These are phyloP conservation scores for Leishmania braziliensis DNA, from an alignment of 208 protist species.

Conservation along the genomic window DNA sequence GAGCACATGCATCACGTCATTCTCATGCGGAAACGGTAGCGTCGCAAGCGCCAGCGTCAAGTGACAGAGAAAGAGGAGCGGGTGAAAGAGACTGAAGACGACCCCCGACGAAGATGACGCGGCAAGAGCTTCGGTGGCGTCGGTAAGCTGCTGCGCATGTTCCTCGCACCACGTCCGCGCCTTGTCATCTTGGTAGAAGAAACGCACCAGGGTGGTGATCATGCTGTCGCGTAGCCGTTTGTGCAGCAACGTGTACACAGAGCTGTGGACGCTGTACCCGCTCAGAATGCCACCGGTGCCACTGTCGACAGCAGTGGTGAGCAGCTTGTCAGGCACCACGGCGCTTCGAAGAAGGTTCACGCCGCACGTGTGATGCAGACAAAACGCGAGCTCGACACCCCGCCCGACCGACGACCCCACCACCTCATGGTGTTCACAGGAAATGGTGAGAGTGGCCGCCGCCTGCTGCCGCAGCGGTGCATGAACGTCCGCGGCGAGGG, in stretches of 20 bases:
- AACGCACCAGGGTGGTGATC: conserved; percentile 58
- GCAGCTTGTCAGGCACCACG: not conserved
- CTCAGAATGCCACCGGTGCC: not conserved
- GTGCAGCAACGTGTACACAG: conserved; percentile 52
- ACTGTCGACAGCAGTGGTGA: not conserved
- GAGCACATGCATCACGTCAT: conserved; percentile 57
- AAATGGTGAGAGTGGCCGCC: conserved; percentile 34
- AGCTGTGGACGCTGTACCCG: conserved; percentile 41
- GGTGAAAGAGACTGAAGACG: conserved; percentile 26
- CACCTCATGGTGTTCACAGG: conserved; percentile 62
- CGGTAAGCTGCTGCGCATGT: conserved; percentile 17
- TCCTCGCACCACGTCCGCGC: conserved; percentile 48
- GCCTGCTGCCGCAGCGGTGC: conserved; percentile 50
- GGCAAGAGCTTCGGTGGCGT: not conserved
- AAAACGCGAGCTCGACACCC: conserved; percentile 56
- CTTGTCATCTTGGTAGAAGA: conserved; percentile 70
- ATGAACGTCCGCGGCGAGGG: conserved; percentile 60
- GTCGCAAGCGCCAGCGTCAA: conserved; percentile 54
- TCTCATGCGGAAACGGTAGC: conserved; percentile 58
- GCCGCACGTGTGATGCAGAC: conserved; percentile 58
- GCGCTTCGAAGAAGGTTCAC: conserved; percentile 61
- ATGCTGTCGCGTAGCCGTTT: conserved; percentile 62
- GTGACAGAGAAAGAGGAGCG: conserved; percentile 61
- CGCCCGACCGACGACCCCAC: conserved; percentile 44
- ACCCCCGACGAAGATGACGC: conserved; percentile 1